phyloP scores from a whole-genome alignment of 768 basidiomycete species.

The Termitomyces sp. region DNA sequence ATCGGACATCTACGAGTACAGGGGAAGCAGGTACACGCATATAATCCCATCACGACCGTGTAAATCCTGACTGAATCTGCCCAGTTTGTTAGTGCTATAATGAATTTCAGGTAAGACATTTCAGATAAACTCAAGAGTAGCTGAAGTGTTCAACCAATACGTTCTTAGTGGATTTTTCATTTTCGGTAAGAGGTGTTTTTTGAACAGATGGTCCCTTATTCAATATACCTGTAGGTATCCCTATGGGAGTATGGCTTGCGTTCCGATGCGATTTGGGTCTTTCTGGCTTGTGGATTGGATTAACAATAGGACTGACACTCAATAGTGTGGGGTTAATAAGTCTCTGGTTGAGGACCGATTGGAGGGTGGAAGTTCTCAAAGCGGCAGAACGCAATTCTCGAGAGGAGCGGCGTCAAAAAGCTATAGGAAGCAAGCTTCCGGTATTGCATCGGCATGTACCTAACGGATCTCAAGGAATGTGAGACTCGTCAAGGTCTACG shows the following conservation, averaged over 20 bases:
- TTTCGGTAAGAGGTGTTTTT: neutral
- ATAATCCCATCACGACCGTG: neutral
- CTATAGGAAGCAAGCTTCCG: too few relatives aligned
- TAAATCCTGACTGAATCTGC: neutral
- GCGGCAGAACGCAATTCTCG: conserved; percentile 1
- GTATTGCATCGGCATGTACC: too few relatives aligned
- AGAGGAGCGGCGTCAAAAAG: neutral
- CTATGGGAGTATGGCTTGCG: neutral
- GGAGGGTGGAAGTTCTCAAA: conserved; percentile 6
- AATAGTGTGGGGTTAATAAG: neutral
- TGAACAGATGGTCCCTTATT: neutral
- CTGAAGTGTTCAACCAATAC: neutral
- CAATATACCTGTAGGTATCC: neutral
- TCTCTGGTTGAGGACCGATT: conserved; percentile 5
- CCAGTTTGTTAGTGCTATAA: conserved; percentile 66
- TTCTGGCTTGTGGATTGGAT: conserved; percentile 5
- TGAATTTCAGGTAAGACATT: conserved; percentile 60
- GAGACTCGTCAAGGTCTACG: too few relatives aligned
- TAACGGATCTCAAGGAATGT: too few relatives aligned
- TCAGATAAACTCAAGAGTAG: neutral
- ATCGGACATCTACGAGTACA: conserved; percentile 77
- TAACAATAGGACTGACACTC: neutral
- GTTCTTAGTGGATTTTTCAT: neutral
- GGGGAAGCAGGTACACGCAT: conserved; percentile 60
- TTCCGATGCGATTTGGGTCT: conserved; percentile 1